A percentile compares a stretch with the other conserved stretches of the same genome.
Evolutionary conservation across 2,329 filamentous ascomycete genomes (phyloP).

Genomic region (Aspergillus floridensis): DNA sequence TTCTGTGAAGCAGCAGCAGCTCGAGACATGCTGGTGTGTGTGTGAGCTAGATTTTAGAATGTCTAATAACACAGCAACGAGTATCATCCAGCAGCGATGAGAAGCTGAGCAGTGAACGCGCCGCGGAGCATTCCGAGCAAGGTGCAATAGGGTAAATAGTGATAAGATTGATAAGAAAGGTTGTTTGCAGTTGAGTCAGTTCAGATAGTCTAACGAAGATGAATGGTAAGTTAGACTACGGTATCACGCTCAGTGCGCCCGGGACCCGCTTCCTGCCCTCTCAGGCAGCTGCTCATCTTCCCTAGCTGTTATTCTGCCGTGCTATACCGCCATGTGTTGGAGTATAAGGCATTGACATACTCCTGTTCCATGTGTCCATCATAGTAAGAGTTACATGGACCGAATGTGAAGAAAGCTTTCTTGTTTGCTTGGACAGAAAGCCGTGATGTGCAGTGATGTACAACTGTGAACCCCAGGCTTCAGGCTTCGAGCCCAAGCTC

Average conservation of each 20-base stretch:
- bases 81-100: neutral
- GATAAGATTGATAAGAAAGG: neutral
- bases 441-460: no score
- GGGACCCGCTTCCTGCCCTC: neutral
- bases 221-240: no score
- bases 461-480: no score
- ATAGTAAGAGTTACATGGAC: no score
- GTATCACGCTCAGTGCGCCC: neutral
- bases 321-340: neutral
- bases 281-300: neutral
- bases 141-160: neutral
- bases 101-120: neutral
- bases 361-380: no score
- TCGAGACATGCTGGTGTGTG: constrained; percentile 29
- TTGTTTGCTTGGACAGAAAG: no score
- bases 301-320: neutral
- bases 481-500: neutral
- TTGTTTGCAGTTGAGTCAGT: no score
- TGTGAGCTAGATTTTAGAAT: neutral
- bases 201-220: no score
- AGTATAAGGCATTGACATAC: neutral
- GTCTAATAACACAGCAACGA: neutral
- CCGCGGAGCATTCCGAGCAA: neutral
- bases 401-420: no score
- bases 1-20: constrained; percentile 25